Evolutionary conservation across 192 early-diverging fungal species (phyloP), one percentile per base, ranked within the genome.

Genomic region (Coemansia sp.): DNA sequence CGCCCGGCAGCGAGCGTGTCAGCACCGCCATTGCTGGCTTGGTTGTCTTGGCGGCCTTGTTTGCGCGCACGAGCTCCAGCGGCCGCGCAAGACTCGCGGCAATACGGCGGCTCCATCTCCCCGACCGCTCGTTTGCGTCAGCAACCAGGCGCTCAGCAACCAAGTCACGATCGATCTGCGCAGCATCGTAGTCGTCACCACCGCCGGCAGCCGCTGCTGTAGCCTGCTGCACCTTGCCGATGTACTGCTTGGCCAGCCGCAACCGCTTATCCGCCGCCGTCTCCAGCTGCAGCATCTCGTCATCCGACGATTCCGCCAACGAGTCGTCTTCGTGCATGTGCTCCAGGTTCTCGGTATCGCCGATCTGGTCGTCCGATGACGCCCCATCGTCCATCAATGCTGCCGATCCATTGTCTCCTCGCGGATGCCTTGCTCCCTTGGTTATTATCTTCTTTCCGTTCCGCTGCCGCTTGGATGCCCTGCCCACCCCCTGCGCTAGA

Each of bases 221-320:
- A 6, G 69, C 67, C 50, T 42, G 83, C 68, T 92, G 79, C 43
- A 98, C 87, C 60, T 89, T 92, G 52, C 86, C 84, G 32, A 99
- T 84, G 74, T 99, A 99, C 45, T 87, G 83, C 84, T 98, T 98
- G 43, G 98, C 96, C 61, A 99, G 82, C 38, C 98, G 85, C 65
- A 97, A 79, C 15, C 96, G 89, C 71, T 98, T 98, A 70, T 96
- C 92, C 0, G 96, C 94, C 1, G 96, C 88, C 1, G 95, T 94
- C 75, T 99, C 98, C 21, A 85, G 26, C 26, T 26, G 69, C 57
- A 89, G 85, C 60, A 85, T 88, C 48, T 92, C 89, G 37, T 86
- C 87, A 5, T 88, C 91, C 9, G 85, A 87, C 1, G 67, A 68
- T 11, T 73, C 72, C 12, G 67, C 9, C 53, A 58, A 64, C 37